Evolutionary conservation across 345 rosid species (phyloP), one percentile per base, ranked within the genome.

Genomic region (Murraya paniculata): DNA sequence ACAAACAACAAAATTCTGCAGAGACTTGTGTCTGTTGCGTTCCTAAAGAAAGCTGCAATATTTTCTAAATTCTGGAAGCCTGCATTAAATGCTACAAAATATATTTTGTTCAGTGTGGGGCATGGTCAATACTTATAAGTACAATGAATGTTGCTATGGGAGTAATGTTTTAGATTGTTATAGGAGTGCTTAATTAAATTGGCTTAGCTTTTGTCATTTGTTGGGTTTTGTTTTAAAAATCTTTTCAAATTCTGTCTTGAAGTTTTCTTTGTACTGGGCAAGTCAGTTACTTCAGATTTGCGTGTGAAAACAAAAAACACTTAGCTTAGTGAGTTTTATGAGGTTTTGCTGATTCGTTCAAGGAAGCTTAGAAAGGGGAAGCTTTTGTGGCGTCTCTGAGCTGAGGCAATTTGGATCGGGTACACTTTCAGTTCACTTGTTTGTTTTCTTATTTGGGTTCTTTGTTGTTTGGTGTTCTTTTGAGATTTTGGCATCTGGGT

Each of bases 361-460:
- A 72, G 39, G 64, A 45, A 55, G 74, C 76, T 57, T 69, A 2
- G 0, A 9, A 33, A 16, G 48, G 25, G 61, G 39, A 50, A 66
- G 68, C 65, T 73, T 73, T 70, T 58, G 24, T 72, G 67, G 27
- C 58, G 27, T 55, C 57, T 86, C n/a, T 22, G 16, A 66, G 30
- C 70, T 36, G n/a, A 24, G 67, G 78, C 76, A 79, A 74, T 69
- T 81, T 76, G 33, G 82, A 85, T 83, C 85, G 86, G 89, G 90
- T 89, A 80, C 78, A 76, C 24, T 39, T 58, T 6, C 27, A 31
- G 57, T 72, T 56, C 19, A 9, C 74, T 58, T 83, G 55, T 72
- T 81, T 69, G 65, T 82, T 80, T 82, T 68, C 31, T 30, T n/a
- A 28, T 77, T 62, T 69, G 31, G 74, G 55, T 73, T 72, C 60